Percentiles rank a stretch among this genome's conserved stretches.
phyloP scores from a whole-genome alignment of 2,329 filamentous ascomycete genomes.

The Hypocrella siamensis region DNA sequence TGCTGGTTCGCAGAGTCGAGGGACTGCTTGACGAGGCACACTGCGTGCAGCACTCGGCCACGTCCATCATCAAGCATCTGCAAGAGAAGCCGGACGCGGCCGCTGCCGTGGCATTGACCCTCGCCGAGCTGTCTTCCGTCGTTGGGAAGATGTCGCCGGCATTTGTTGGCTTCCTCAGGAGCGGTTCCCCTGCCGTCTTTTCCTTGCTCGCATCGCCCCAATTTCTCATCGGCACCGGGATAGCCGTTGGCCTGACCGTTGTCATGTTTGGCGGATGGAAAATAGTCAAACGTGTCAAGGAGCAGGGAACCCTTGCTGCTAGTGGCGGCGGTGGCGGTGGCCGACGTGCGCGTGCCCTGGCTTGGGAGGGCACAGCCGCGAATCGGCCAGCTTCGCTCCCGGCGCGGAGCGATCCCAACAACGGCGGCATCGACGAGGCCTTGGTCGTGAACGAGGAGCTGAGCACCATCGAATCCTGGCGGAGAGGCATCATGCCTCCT shows the following conservation, averaged over 20 bases:
- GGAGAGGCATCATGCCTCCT: conserved; percentile 35
- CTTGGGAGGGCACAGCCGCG: conserved; percentile 10
- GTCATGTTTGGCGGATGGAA: conserved; percentile 95
- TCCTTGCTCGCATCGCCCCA: conserved; percentile 78
- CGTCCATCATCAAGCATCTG: conserved; percentile 61
- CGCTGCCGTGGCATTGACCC: conserved; percentile 79
- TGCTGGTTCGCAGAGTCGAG: conserved; percentile 61
- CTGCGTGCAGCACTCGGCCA: conserved; percentile 73
- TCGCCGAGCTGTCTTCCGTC: conserved; percentile 79
- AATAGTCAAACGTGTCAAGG: conserved; percentile 75
- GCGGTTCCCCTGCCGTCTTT: conserved; percentile 71
- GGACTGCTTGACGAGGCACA: conserved; percentile 70
- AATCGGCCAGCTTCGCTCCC: conserved; percentile 11
- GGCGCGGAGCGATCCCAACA: conserved; percentile 14
- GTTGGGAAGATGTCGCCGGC: conserved; percentile 72
- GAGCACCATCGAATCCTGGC: conserved; percentile 42
- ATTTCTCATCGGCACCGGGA: conserved; percentile 82
- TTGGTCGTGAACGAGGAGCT: conserved; percentile 42
- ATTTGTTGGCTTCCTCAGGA: conserved; percentile 61
- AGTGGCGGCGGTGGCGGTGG: no score
- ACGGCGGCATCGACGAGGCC: conserved; percentile 33
- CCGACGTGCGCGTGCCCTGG: no score
- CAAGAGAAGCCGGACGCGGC: conserved; percentile 70
- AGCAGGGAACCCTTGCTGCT: no score
- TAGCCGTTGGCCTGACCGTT: conserved; percentile 83